Conservation (phyloP, 2,329 filamentous ascomycete species). For the Plenodomus tracheiphilus region DNA sequence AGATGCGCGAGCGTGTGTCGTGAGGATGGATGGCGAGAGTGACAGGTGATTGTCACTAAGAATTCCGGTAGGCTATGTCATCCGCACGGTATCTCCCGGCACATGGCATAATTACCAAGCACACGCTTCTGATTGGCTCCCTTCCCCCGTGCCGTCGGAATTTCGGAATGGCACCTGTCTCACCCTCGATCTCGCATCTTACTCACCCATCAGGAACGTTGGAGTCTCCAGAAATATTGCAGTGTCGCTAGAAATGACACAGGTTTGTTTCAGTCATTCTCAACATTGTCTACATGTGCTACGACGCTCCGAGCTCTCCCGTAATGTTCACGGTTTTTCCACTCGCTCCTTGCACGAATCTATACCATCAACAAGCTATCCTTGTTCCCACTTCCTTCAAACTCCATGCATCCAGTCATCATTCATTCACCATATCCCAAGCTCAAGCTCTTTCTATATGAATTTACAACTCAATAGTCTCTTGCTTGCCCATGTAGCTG, state of each 20-base stretch:
- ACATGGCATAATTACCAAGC: constrained; percentile 18
- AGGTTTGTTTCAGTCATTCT: no score
- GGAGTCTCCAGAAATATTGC: no score
- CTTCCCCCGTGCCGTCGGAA: constrained; percentile 8
- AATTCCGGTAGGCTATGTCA: constrained; percentile 27
- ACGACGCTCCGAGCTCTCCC: no score
- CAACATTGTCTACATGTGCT: no score
- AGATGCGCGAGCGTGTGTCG: constrained; percentile 1
- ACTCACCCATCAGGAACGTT: no score
- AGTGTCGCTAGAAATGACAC: no score
- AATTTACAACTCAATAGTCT: constrained; percentile 29
- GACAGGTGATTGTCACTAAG: constrained; percentile 17
- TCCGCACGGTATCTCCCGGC: constrained; percentile 18
- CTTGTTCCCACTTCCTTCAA: no score
- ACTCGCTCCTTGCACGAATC: no score
- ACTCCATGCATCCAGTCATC: background rate
- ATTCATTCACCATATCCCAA: background rate
- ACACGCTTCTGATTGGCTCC: constrained; percentile 15
- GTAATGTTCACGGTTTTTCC: no score
- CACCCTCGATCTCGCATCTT: background rate
- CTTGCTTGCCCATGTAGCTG: constrained; percentile 51
- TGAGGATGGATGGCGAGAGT: constrained; percentile 9
- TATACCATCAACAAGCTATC: no score
- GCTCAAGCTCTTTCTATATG: background rate
- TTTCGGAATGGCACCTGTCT: background rate